phyloP scores from a whole-genome alignment of 208 protist species.

The Leishmania amazonensis region DNA sequence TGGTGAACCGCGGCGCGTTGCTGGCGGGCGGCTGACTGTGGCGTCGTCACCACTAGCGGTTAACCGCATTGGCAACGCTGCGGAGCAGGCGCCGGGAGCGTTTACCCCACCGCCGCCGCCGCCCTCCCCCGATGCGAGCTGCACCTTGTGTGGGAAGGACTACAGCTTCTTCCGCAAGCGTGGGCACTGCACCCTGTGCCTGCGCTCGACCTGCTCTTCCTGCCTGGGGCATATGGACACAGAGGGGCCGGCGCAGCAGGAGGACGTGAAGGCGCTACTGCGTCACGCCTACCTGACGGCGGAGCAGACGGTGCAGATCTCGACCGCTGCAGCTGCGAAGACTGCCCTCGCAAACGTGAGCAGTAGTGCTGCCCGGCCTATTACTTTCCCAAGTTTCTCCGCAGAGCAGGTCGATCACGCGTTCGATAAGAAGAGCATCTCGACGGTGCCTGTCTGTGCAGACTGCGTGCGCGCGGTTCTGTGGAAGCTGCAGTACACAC shows the following conservation, averaged over 20 bases:
- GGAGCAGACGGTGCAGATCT: slow-evolving; percentile 26
- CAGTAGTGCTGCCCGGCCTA: not conserved
- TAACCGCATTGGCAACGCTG: not conserved
- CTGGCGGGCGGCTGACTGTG: slow-evolving; percentile 3
- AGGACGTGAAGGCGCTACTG: slow-evolving; percentile 43
- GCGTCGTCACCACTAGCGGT: slow-evolving; percentile 14
- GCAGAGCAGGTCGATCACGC: slow-evolving; percentile 24
- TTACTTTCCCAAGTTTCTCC: slow-evolving; percentile 24
- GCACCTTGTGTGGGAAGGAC: slow-evolving; percentile 63
- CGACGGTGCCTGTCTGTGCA: slow-evolving; percentile 52
- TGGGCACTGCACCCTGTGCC: slow-evolving; percentile 61
- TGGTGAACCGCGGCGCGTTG: slow-evolving; percentile 16
- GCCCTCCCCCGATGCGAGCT: slow-evolving; percentile 26
- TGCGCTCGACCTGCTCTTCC: slow-evolving; percentile 57
- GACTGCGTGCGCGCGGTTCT: slow-evolving; percentile 65
- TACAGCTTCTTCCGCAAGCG: slow-evolving; percentile 81
- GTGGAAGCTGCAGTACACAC: slow-evolving; percentile 48
- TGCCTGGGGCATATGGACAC: slow-evolving; percentile 65
- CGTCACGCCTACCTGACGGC: slow-evolving; percentile 24
- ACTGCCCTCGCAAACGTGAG: not conserved
- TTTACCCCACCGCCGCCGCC: not conserved
- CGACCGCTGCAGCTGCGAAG: slow-evolving; percentile 12
- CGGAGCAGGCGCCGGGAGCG: not conserved
- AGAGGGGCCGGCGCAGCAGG: slow-evolving; percentile 26
- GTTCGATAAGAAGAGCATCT: slow-evolving; percentile 21